Conservation (phyloP, 1,284 basidiomycete genomes). For the Kalmanozyma brasiliensis region DNA sequence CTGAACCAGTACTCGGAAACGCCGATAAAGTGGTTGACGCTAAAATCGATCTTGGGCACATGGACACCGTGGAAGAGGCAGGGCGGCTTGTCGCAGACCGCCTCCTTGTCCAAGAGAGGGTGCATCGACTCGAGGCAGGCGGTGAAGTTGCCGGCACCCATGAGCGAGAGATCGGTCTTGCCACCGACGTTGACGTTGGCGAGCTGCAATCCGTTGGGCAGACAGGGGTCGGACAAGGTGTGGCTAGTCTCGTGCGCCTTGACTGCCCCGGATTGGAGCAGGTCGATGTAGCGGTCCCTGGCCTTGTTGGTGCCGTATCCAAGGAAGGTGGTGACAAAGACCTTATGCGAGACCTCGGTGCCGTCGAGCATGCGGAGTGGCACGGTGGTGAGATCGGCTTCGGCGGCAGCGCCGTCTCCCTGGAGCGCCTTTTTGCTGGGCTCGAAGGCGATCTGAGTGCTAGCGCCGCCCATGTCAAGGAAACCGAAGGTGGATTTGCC, state of each 20-base stretch:
- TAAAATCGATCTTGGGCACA: slow-evolving; percentile 81
- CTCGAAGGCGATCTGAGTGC: slow-evolving; percentile 95
- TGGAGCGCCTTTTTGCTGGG: slow-evolving; percentile 73
- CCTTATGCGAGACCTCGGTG: slow-evolving; percentile 85
- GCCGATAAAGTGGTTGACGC: slow-evolving; percentile 91
- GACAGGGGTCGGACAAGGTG: slow-evolving; percentile 79
- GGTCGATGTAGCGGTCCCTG: slow-evolving; percentile 84
- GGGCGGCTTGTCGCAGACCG: slow-evolving; percentile 82
- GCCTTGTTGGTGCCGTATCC: slow-evolving; percentile 98
- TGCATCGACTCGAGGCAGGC: slow-evolving; percentile 80
- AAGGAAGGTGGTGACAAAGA: slow-evolving; percentile 98
- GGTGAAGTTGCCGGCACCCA: slow-evolving; percentile 89
- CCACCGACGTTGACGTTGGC: slow-evolving; percentile 69
- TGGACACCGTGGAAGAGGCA: slow-evolving; percentile 98
- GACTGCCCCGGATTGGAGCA: slow-evolving; percentile 71
- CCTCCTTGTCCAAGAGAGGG: slow-evolving; percentile 84
- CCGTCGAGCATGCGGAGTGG: slow-evolving; percentile 84
- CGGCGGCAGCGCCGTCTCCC: slow-evolving; percentile 68
- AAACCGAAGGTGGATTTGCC: slow-evolving; percentile 90
- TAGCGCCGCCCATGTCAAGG: slow-evolving; percentile 98
- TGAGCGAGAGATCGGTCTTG: slow-evolving; percentile 63
- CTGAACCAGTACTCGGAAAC: slow-evolving; percentile 99
- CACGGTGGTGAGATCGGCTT: slow-evolving; percentile 70
- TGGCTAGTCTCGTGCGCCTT: slow-evolving; percentile 4
- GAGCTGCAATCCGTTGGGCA: slow-evolving; percentile 78